Percentiles rank a stretch among this genome's conserved stretches.
Evolutionary conservation across 1,139 yeast genomes (phyloP).

Genomic region (Wickerhamomyces sp.): DNA sequence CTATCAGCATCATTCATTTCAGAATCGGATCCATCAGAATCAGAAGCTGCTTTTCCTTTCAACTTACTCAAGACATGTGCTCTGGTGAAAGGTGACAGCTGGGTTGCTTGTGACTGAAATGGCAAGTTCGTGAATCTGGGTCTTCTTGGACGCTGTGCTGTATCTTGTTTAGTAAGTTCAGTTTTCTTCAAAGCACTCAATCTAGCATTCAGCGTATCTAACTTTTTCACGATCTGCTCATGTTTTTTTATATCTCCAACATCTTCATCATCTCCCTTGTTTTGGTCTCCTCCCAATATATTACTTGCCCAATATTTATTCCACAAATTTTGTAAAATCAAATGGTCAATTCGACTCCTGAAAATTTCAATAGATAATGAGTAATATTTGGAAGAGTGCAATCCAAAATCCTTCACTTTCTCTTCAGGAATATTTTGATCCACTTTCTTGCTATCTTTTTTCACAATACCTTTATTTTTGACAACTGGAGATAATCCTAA

Average conservation of each 20-base stretch:
- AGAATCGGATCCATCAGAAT: constrained; percentile 22
- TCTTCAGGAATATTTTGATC: constrained; percentile 35
- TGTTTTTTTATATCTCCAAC: constrained; percentile 27
- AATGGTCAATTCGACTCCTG: constrained; percentile 48
- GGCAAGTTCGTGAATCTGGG: not conserved
- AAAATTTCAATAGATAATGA: constrained; percentile 63
- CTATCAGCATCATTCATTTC: constrained; percentile 23
- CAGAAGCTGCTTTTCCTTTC: constrained; percentile 7
- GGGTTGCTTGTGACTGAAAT: constrained; percentile 1
- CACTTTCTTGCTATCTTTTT: constrained; percentile 2
- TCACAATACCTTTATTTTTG: constrained; percentile 5
- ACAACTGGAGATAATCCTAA: constrained; percentile 14
- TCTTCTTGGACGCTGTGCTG: not conserved
- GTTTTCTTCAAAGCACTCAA: constrained; percentile 5
- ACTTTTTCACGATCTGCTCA: constrained; percentile 27
- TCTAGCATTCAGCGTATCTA: constrained; percentile 15
- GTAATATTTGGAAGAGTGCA: constrained; percentile 68
- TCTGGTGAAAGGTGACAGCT: constrained; percentile 20
- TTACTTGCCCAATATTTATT: constrained; percentile 47
- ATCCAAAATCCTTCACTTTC: constrained; percentile 61
- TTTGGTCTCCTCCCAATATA: constrained; percentile 21
- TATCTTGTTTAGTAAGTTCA: not conserved
- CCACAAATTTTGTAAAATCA: constrained; percentile 43
- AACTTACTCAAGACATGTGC: constrained; percentile 16
- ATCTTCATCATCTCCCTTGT: constrained; percentile 22